Conservation (phyloP, 441 rosid genomes). For the Breynia disticha region DNA sequence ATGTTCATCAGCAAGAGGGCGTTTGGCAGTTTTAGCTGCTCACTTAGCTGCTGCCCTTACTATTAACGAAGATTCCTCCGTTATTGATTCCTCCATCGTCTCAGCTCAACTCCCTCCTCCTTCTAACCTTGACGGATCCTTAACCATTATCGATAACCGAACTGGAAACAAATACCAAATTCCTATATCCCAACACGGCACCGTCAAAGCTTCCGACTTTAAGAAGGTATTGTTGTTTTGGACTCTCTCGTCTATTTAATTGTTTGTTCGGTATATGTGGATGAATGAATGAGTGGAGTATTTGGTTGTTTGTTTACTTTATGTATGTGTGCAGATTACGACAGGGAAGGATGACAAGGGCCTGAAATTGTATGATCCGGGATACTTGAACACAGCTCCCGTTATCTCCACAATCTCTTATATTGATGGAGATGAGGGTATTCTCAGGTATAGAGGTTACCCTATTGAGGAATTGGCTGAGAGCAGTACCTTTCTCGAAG, state of each 20-base stretch:
- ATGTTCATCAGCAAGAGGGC: constrained; percentile 36
- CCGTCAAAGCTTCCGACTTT: constrained; percentile 67
- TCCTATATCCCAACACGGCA: constrained; percentile 53
- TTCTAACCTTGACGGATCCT: constrained; percentile 41
- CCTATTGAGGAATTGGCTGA: constrained; percentile 83
- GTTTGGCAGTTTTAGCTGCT: constrained; percentile 58
- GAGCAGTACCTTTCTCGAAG: constrained; percentile 65
- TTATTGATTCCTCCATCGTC: constrained; percentile 24
- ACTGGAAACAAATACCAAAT: constrained; percentile 61
- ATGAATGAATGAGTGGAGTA: too few relatives aligned
- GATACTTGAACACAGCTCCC: constrained; percentile 90
- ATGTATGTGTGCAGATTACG: constrained; percentile 38
- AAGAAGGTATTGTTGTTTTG: constrained; percentile 62
- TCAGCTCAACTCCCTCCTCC: constrained; percentile 46
- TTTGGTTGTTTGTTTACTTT: too few relatives aligned
- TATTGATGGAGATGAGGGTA: constrained; percentile 86
- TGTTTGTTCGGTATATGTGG: not conserved
- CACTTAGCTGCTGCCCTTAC: constrained; percentile 27
- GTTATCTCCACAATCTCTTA: constrained; percentile 72
- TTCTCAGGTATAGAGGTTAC: constrained; percentile 72
- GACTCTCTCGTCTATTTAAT: not conserved
- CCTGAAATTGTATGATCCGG: constrained; percentile 78
- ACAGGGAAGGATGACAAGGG: constrained; percentile 78
- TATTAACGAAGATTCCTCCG: not conserved
- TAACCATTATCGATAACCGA: constrained; percentile 68